Base-by-base conservation (phyloP, 441 rosid species). In the Populus trichocarpa region DNA sequence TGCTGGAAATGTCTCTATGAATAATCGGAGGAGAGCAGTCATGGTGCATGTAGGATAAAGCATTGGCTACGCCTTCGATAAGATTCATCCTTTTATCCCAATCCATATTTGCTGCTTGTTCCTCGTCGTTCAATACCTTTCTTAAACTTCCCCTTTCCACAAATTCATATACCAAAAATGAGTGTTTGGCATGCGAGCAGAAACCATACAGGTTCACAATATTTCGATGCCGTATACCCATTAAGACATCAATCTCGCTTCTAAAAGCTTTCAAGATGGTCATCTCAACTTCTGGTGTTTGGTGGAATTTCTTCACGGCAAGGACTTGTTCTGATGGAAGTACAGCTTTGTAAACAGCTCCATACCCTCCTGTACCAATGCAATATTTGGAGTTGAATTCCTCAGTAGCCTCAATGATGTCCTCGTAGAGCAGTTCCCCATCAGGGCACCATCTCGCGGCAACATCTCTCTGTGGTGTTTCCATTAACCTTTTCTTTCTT, bases 1-100 rank as follows among this genome's bases (percentile, higher is more conserved):
- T 77, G 72, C 81, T 77, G 0, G 83, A 68, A n/a, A 81, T 73
- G 78, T 77, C 84, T n/a, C 84, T 73, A 72, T 82, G 84, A 59
- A 82, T 63, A 4, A 78, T 11, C 1, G 82, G 72, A 18, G 82
- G 82, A 0, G 69, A 66, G 64, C 69, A 71, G 42, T 79, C 82
- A 63, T 75, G 82, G 64, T 79, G 84, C 75, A 75, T 35, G 35
- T 78, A 82, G 12, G 81, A 78, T 26, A 82, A 59, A 10, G 82
- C 82, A 36, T 75, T 38, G 33, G 79, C 82, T 1, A 78, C 16
- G 1, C 63, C 82, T 18, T 82, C 40, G 7, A 82, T 53, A 35
- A 68, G 36, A 59, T 32, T 40, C 1, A 69, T 40, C 82, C 82
- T 68, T 42, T 57, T 68, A 23, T 0, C 6, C 78, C 78, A 79